These are phyloP conservation scores for Epichloe aotearoae DNA, from an alignment of 2,329 filamentous ascomycete genomes.

Conservation along the genomic window DNA sequence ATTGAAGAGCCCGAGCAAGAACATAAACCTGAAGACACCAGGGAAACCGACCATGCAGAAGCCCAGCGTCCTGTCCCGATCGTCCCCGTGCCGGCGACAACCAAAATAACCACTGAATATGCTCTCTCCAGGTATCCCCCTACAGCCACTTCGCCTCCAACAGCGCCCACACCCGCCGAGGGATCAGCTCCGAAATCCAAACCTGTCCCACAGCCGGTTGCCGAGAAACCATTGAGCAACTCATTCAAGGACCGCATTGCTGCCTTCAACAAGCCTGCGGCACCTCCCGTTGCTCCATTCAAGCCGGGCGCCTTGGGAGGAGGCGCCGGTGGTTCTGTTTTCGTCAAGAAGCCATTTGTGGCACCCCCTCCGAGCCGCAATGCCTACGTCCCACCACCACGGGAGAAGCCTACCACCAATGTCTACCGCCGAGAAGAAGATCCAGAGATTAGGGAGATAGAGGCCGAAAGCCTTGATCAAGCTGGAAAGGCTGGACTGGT, in stretches of 20 bases:
- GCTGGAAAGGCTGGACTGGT: conserved; percentile 54
- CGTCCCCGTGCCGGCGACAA: conserved; percentile 12
- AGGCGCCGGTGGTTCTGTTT: conserved; percentile 42
- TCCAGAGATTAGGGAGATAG: conserved; percentile 52
- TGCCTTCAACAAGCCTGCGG: conserved; percentile 84
- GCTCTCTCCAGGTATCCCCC: conserved; percentile 7
- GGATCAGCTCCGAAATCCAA: conserved; percentile 24
- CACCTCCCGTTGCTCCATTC: conserved; percentile 78
- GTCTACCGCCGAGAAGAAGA: conserved; percentile 83
- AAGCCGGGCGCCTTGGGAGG: conserved; percentile 56
- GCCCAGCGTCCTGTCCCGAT: conserved; percentile 22
- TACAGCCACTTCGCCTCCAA: conserved; percentile 7
- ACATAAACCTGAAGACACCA: conserved; percentile 22
- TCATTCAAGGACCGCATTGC: conserved; percentile 94
- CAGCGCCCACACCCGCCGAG: conserved; percentile 25
- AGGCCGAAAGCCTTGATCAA: conserved; percentile 51
- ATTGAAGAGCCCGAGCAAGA: conserved; percentile 11
- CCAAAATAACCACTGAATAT: conserved; percentile 19
- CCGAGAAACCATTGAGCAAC: conserved; percentile 59
- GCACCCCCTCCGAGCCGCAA: conserved; percentile 92
- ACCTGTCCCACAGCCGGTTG: conserved; percentile 47
- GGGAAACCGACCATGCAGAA: conserved; percentile 18
- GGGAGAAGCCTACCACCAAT: conserved; percentile 58
- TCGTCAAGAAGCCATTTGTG: conserved; percentile 95
- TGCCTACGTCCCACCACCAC: conserved; percentile 69